Conservation (phyloP, 345 rosid genomes). For the Capsella bursapastoris region DNA sequence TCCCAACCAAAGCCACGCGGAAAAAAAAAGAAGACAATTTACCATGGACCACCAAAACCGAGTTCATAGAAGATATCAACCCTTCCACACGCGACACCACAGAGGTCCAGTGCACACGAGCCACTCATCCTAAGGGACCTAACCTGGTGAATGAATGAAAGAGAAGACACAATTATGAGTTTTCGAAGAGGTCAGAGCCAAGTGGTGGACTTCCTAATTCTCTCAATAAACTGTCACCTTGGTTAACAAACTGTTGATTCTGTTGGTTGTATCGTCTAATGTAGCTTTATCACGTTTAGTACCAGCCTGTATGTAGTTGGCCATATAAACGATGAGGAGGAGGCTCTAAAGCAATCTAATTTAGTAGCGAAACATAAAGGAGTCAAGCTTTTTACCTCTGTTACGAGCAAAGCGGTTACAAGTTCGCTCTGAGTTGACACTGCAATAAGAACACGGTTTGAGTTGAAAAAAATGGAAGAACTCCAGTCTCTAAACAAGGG, state of each 20-base stretch:
- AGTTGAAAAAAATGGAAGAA: not conserved
- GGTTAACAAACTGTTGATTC: constrained; percentile 76
- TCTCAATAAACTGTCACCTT: constrained; percentile 57
- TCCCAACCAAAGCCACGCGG: not conserved
- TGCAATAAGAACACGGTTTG: constrained; percentile 42
- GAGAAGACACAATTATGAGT: constrained; percentile 19
- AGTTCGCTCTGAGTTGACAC: constrained; percentile 79
- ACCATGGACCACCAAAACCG: constrained; percentile 98
- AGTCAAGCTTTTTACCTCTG: constrained; percentile 63
- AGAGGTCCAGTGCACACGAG: constrained; percentile 93
- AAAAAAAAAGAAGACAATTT: constrained; percentile 8
- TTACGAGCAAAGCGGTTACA: constrained; percentile 78
- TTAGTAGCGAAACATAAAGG: not conserved
- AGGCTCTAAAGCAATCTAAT: not conserved
- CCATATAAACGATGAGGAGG: constrained; percentile 13
- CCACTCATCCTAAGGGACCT: constrained; percentile 93
- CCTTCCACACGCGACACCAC: constrained; percentile 93
- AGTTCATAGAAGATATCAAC: constrained; percentile 77
- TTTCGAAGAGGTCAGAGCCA: not conserved
- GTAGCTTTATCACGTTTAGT: constrained; percentile 78
- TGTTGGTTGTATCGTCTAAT: constrained; percentile 68
- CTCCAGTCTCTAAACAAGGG: not conserved
- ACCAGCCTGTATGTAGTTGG: constrained; percentile 61
- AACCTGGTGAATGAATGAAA: constrained; percentile 57
- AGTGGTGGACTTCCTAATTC: not conserved